Percentiles rank a stretch among this genome's conserved stretches.
These are phyloP conservation scores for Lachnellula occidentalis DNA, from an alignment of 2,329 filamentous ascomycete species.

Conservation along the genomic window DNA sequence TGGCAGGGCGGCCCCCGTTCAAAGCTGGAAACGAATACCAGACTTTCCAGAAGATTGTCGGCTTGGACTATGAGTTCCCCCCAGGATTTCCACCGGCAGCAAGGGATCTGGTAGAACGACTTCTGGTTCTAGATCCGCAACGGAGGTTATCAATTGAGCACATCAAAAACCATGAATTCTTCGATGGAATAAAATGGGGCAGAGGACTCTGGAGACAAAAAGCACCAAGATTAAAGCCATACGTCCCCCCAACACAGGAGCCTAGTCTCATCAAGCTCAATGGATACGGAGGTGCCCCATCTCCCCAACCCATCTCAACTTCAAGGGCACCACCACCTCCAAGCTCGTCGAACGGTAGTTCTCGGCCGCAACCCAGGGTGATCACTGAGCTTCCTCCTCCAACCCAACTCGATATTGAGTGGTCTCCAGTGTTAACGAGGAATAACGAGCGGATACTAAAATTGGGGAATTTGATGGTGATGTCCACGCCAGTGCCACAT, in stretches of 20 bases:
- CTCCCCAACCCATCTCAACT: constrained; percentile 23
- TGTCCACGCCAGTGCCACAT: constrained; percentile 70
- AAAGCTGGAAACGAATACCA: constrained; percentile 94
- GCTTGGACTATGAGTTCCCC: constrained; percentile 89
- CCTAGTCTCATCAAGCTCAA: constrained; percentile 70
- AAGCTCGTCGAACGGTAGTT: constrained; percentile 34
- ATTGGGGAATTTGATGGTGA: constrained; percentile 82
- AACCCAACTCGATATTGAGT: constrained; percentile 94
- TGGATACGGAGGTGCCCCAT: constrained; percentile 31
- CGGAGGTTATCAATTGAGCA: constrained; percentile 86
- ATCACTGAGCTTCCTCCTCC: constrained; percentile 97
- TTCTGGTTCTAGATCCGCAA: constrained; percentile 82
- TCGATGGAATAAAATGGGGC: constrained; percentile 80
- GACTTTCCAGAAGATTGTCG: constrained; percentile 97
- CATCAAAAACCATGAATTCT: constrained; percentile 95
- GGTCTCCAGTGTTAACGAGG: constrained; percentile 89
- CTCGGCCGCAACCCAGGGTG: constrained; percentile 65
- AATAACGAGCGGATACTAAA: constrained; percentile 93
- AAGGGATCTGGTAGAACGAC: constrained; percentile 81
- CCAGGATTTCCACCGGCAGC: constrained; percentile 80
- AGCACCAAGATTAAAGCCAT: constrained; percentile 79
- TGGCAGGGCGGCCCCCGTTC: constrained; percentile 94
- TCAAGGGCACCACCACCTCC: constrained; percentile 31
- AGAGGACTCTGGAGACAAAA: constrained; percentile 83
- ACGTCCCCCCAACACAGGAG: constrained; percentile 71